Evolutionary conservation across 768 basidiomycete genomes (phyloP), one percentile per base, ranked within the genome.

Genomic region (Termitomyces sp.): DNA sequence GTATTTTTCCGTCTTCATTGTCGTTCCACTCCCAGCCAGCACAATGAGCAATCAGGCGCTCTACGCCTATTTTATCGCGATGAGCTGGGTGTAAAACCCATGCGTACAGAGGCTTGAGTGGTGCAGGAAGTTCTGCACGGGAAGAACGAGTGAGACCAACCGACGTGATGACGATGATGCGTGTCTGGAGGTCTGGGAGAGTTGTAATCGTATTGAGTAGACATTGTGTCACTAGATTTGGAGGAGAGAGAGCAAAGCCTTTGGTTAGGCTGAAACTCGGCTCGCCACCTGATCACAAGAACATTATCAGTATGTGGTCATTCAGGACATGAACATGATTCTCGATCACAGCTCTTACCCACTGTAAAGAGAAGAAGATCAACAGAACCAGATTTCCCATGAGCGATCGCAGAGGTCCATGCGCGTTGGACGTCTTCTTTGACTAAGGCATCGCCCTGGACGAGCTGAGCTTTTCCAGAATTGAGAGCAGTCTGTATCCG

Each of bases 331-430:
- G 20, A 1, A 49, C 43, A 9, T 42, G 2, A 4, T 36, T 25
- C 5, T 2, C 10, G 7, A 46, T 25, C 9, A 14, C 32, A 15
- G 74, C 80, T 45, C 80, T 46, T 64, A 82, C 86, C 88, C 59
- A 89, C 76, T 7, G 86, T 82, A 71, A 84, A 88, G 15, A 90
- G 63, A 15, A 89, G 73, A 36, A 81, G 65, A 64, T 88, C 85
- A 55, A 88, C 78, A 4, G 8, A 14, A 9, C 58, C 62, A 7
- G 57, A 51, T 1, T 72, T 69, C 12, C 66, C 71, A 37, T 69
- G 72, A 56, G 68, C 66, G 66, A 70, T 72, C 0, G 79, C 79
- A 57, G 75, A 75, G 2, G 74, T 68, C 86, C 88, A 89, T 5
- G 78, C 84, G 11, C 71, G 73, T 61, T 75, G 61, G 50, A 87